Base-by-base conservation (phyloP, 202 grass and related monocot species). In the Alloteropsis angusta region DNA sequence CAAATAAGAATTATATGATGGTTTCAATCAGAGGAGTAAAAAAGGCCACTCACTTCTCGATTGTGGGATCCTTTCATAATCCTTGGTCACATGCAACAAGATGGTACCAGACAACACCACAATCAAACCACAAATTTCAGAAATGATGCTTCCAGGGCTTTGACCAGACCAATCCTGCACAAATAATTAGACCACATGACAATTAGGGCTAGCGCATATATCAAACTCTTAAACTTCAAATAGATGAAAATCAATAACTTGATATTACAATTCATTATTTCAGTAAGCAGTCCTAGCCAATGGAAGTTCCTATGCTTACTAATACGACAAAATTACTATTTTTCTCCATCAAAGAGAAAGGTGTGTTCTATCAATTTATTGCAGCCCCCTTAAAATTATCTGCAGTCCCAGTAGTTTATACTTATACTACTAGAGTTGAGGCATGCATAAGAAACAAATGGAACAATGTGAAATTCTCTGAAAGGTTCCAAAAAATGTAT, bases 121-220 rank as follows among this genome's bases (percentile, higher is more conserved):
- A 32, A 96, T 77, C 87, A 99, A 86, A 47, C 96, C 96, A 78
- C 92, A 99, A 82, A 99, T 93, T 84, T 88, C 96, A 71, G 96
- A 99, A 68, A 75, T 85, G 66, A 99, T 81, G 82, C 82, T 99
- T 93, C 96, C 96, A 55, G 80, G 58, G 75, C 77, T 84, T 91
- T 96, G 92, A 75, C 86, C 92, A 77, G 93, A 87, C 96, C 96
- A 99, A 63, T 99, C 92, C 96, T 99, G 86, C 44, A 45, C 46
- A 60, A 72, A 68, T 75, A 23, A 65, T 81, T 72, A 21, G 47
- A 65, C 42, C 35, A 3, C 7, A 65, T 65, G 56, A 43, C 26
- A 75, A 61, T 36, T 50, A 34, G 38, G 58, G 13, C 53, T 49
- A 43, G 46, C 9, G 44, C 1, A 35, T 65, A 37, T 64, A 15